Evolutionary conservation across 495 filamentous ascomycete species (phyloP), one percentile per base, ranked within the genome.

Genomic region (Penicillium soppii): DNA sequence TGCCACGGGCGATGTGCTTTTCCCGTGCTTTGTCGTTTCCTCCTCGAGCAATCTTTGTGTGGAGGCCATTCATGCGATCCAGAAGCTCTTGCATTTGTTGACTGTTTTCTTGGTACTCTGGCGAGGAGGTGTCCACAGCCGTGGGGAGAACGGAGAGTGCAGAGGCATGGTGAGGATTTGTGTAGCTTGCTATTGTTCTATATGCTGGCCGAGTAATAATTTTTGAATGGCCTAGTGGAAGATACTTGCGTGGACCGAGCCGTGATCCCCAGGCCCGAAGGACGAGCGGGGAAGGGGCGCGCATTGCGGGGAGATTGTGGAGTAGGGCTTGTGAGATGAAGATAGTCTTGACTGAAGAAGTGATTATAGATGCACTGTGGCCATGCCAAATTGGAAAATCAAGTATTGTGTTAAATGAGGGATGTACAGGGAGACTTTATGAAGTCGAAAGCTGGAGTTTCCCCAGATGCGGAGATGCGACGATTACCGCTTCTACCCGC

Each of bases 1-100:
- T 97, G 43, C 90, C 89, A 33, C 92, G 76, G 19, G 80, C 82
- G 21, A 95, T 65, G 67, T 97, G 94, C 70, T 97, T 98, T 48
- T 96, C 84, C 43, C 89, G 77, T 4, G 95, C 90, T 62, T 95
- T 95, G 54, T 82, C 76, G 0, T 90, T 69, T 0, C 95, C 94
- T 21, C 94, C 94, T 53, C 81, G 73, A 20, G 86, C 80, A 37
- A 90, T 87, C 51, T 75, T 82, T 17, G 69, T 66, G 38, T 95
- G 92, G 43, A 97, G 75, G 37, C 68, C 72, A 50, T 82, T 78
- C 63, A 97, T 76, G 1, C 73, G 74, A 32, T 77, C 67, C 53
- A 87, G 82, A 29, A 91, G 77, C 56, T 88, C 82, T 43, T 75
- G 75, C 89, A 96, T 95, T 47, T 90, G 83, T 45, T 72, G 65